Evolutionary conservation across 805 yeast genomes (phyloP).

Genomic region (Pichia exigua): DNA sequence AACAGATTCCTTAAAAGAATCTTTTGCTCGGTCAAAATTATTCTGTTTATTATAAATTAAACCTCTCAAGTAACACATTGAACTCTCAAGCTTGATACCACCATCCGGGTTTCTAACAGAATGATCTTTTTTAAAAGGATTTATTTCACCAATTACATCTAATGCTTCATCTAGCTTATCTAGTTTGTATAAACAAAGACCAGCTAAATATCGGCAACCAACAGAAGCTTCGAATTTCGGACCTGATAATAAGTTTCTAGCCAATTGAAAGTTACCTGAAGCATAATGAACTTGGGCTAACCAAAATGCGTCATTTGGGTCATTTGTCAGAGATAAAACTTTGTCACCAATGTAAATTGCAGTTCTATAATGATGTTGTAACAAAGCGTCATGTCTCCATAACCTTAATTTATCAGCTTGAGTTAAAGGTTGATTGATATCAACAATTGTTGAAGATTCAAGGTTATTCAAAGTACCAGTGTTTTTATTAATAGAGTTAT

Average conservation of each 20-base stretch:
- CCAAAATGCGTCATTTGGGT: conserved; percentile 95
- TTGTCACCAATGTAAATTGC: conserved; percentile 92
- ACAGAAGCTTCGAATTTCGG: conserved; percentile 52
- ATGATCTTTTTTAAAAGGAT: conserved; percentile 50
- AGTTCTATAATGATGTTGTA: conserved; percentile 85
- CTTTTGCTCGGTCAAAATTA: conserved; percentile 79
- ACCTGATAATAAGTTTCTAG: conserved; percentile 58
- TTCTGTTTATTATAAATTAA: conserved; percentile 74
- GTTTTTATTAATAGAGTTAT: not conserved
- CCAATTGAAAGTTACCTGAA: conserved; percentile 71
- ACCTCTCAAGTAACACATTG: conserved; percentile 81
- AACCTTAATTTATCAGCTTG: conserved; percentile 79
- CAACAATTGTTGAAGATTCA: conserved; percentile 10
- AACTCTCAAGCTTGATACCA: conserved; percentile 80
- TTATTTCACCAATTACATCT: conserved; percentile 73
- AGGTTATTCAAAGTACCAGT: not conserved
- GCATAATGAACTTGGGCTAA: conserved; percentile 81
- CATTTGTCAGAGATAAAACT: conserved; percentile 72
- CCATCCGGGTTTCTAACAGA: conserved; percentile 52
- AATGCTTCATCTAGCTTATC: conserved; percentile 84
- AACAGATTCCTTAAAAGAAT: conserved; percentile 80
- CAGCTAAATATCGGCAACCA: conserved; percentile 75
- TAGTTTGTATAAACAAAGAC: conserved; percentile 61
- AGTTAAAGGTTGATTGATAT: conserved; percentile 41
- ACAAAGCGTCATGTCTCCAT: conserved; percentile 90